Conservation (phyloP, 176 grass and related monocot genomes). For the Aegilops speltoides region DNA sequence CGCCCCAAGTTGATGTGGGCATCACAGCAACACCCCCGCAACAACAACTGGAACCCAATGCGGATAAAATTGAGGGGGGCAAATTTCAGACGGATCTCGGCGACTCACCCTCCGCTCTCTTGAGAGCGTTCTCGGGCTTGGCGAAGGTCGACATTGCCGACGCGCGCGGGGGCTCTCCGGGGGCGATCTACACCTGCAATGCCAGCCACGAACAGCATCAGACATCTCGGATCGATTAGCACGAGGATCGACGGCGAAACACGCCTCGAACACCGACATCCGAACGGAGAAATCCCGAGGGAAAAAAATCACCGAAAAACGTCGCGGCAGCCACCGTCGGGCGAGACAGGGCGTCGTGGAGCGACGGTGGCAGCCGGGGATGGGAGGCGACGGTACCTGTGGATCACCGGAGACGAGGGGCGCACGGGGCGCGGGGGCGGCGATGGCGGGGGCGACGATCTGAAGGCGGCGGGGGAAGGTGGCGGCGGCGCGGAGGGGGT, state of each 20-base stretch:
- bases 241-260: background rate
- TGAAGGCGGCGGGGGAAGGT: background rate
- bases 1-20: background rate
- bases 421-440: background rate
- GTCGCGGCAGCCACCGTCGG: background rate
- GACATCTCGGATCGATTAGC: background rate
- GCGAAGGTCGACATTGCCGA: slow-evolving; percentile 80
- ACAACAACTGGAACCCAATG: background rate
- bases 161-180: slow-evolving; percentile 26
- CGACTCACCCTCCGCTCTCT: slow-evolving; percentile 78
- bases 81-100: background rate
- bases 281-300: background rate
- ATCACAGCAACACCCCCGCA: background rate
- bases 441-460: background rate
- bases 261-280: no score
- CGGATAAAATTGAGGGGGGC: background rate
- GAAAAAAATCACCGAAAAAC: background rate
- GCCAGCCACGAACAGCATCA: background rate
- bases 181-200: slow-evolving; percentile 45
- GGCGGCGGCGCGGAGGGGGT: slow-evolving; percentile 13
- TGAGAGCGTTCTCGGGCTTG: slow-evolving; percentile 95
- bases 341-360: background rate
- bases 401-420: slow-evolving; percentile 34
- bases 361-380: background rate
- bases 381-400: slow-evolving; percentile 22